Percentiles rank a stretch among this genome's conserved stretches.
phyloP scores from a whole-genome alignment of 768 basidiomycete species.

The Mycena galericulata region DNA sequence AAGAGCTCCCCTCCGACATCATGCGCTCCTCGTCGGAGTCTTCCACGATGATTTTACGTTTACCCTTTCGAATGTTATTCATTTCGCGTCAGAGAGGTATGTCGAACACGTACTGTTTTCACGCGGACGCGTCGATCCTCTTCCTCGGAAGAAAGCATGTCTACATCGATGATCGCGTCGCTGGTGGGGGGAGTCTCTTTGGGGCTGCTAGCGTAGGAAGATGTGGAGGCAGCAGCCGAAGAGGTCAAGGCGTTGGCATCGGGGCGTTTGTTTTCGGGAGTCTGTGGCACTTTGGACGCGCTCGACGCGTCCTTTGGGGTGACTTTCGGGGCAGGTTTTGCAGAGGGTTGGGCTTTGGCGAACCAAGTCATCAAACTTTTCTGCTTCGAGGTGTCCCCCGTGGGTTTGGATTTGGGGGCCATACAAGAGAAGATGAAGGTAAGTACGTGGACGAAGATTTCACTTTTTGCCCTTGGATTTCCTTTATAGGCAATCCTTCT shows the following conservation, averaged over 20 bases:
- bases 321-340: conserved; percentile 38
- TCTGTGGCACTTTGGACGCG: conserved; percentile 56
- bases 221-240: conserved; percentile 53
- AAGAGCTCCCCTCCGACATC: conserved; percentile 42
- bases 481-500: neutral
- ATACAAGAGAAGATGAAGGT: conserved; percentile 3
- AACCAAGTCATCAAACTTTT: conserved; percentile 83
- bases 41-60: conserved; percentile 76
- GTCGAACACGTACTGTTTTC: conserved; percentile 46
- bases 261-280: conserved; percentile 52
- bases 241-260: conserved; percentile 49
- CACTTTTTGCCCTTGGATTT: conserved; percentile 10
- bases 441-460: neutral
- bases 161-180: conserved; percentile 76
- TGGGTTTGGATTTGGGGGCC: conserved; percentile 27
- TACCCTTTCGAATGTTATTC: conserved; percentile 54
- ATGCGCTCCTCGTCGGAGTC: conserved; percentile 79
- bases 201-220: conserved; percentile 62
- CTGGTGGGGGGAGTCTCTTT: conserved; percentile 81
- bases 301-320: conserved; percentile 32
- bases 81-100: neutral
- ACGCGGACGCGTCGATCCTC: conserved; percentile 39
- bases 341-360: conserved; percentile 52
- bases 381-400: conserved; percentile 57
- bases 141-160: conserved; percentile 69